phyloP scores from a whole-genome alignment of 2,329 filamentous ascomycete species.

The Beauveria caledonica region DNA sequence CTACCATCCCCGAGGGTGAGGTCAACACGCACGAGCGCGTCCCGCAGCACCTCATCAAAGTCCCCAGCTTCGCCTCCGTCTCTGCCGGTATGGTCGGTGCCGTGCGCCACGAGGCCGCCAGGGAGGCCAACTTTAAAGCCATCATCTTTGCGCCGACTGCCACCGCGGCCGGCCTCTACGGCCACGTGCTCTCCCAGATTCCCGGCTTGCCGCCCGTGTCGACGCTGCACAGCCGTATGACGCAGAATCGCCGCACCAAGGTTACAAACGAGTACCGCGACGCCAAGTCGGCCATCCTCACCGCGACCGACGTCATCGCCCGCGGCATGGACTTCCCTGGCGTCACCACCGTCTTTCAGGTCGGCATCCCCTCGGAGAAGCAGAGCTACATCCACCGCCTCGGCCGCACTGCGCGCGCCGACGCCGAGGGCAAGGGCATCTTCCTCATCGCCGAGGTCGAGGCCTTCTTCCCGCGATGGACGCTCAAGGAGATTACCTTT shows the following conservation, averaged over 20 bases:
- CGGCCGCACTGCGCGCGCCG: constrained; percentile 58
- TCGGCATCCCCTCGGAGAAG: constrained; percentile 49
- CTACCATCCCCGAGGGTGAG: constrained; percentile 69
- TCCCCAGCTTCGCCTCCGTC: constrained; percentile 65
- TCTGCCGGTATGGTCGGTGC: constrained; percentile 49
- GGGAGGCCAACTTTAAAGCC: constrained; percentile 61
- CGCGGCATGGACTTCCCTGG: constrained; percentile 66
- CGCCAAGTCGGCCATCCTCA: constrained; percentile 43
- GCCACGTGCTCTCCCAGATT: constrained; percentile 32
- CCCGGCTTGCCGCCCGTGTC: constrained; percentile 34
- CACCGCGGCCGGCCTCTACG: constrained; percentile 42
- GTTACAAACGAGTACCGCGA: constrained; percentile 58
- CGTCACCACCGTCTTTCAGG: constrained; percentile 59
- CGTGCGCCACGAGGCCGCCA: constrained; percentile 37
- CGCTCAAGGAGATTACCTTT: constrained; percentile 47
- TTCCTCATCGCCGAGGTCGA: constrained; percentile 49
- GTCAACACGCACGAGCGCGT: constrained; percentile 68
- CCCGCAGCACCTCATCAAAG: constrained; percentile 59
- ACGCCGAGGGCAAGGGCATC: constrained; percentile 54
- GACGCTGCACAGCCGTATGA: constrained; percentile 42
- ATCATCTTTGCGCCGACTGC: constrained; percentile 70
- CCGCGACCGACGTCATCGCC: constrained; percentile 64
- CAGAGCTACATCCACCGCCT: constrained; percentile 62
- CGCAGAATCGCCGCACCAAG: constrained; percentile 40
- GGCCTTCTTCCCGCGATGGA: constrained; percentile 38